Base-by-base conservation (phyloP, 257 asterid genomes). In the Solanum okadae region DNA sequence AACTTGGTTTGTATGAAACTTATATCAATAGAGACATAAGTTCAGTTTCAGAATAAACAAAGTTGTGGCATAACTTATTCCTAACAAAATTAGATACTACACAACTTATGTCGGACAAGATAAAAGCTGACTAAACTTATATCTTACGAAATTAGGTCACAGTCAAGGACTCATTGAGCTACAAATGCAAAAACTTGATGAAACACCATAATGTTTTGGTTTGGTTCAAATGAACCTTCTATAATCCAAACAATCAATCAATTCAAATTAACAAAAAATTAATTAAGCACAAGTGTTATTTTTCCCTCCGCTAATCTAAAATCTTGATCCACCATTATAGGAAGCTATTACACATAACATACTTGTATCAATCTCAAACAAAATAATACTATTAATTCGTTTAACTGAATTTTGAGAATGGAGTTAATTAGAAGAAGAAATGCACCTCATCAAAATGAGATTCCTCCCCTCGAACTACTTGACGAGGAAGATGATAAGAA, bases 341-440 rank as follows among this genome's bases (percentile, higher is more conserved):
- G 42, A 81, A 81, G 6, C 10, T 27, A 79, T 8, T 81, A 10
- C 44, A 18, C 86, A 46, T 31, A 49, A 1, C 29, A 44, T 82
- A 2, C n/a, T 49, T 82, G 68, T 31, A 46, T 49, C 25, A 37
- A 81, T 46, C 22, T 4, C 52, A 79, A 44, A 44, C 27, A 46
- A 29, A 78, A 79, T 27, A 79, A 44, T 9, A 70, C 76, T 70
- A 42, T 16, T 65, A n/a, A 11, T 65, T 44, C 15, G n/a, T 46
- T 81, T 79, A 5, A 44, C 3, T 25, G 23, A n/a, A n/a, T 31
- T 71, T 15, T 71, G 68, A 49, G 5, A 22, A 86, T 86, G 88
- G 68, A 77, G 6, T 88, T 91, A 88, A 61, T 94, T 91, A 89
- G 98, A 73, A 90, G 95, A 92, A 94, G 95, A 85, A 93, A 86